Percentiles rank a stretch among this genome's conserved stretches.
Conservation (phyloP, 1,139 yeast species). For the Taphrina sp. region DNA sequence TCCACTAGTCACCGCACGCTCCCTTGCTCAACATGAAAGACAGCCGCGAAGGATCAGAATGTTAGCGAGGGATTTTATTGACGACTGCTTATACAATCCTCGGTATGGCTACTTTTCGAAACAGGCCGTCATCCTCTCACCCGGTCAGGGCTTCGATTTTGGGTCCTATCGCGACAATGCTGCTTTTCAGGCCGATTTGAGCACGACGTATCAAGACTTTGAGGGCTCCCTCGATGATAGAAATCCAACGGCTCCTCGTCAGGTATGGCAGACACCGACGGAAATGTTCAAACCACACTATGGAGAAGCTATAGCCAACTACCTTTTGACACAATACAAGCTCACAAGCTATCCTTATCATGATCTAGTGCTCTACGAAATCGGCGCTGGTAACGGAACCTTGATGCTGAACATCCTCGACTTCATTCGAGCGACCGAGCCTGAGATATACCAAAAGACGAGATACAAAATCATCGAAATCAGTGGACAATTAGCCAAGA, state of each 20-base stretch:
- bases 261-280: conserved; percentile 88
- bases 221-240: conserved; percentile 48
- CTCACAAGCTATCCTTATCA: conserved; percentile 62
- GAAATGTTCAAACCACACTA: conserved; percentile 76
- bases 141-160: conserved; percentile 53
- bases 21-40: conserved; percentile 18
- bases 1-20: conserved; percentile 24
- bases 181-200: conserved; percentile 30
- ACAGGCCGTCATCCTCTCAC: conserved; percentile 42
- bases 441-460: conserved; percentile 68
- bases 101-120: conserved; percentile 76
- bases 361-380: conserved; percentile 72
- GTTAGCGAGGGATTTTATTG: conserved; percentile 75
- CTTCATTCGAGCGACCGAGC: conserved; percentile 61
- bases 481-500: conserved; percentile 63
- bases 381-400: conserved; percentile 92
- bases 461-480: conserved; percentile 76
- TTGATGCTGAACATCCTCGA: conserved; percentile 75
- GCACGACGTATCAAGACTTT: conserved; percentile 51
- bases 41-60: conserved; percentile 62
- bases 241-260: conserved; percentile 46
- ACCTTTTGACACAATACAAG: conserved; percentile 67
- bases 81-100: conserved; percentile 79
- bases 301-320: conserved; percentile 80
- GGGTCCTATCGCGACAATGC: conserved; percentile 22